phyloP scores from a whole-genome alignment of 2,329 filamentous ascomycete genomes.

The Pseudogymnoascus pannorum region DNA sequence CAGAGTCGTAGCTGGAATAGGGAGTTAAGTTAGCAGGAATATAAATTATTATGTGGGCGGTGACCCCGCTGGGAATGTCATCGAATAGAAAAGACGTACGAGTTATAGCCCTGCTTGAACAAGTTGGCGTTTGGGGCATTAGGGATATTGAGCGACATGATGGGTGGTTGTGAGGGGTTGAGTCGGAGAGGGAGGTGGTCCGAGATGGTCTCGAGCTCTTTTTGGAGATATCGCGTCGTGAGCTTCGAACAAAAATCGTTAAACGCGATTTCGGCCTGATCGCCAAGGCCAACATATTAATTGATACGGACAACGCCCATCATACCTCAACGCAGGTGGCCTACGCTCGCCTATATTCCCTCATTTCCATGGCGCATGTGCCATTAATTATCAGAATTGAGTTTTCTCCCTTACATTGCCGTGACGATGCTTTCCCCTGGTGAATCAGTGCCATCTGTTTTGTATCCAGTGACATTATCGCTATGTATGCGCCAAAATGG shows the following conservation, averaged over 20 bases:
- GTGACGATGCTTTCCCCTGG: not conserved
- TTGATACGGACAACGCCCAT: not conserved
- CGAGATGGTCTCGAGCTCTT: conserved; percentile 5
- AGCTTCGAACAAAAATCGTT: conserved; percentile 10
- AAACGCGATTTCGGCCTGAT: conserved; percentile 8
- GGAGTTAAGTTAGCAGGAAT: conserved; percentile 31
- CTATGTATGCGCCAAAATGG: not conserved
- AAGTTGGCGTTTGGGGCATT: conserved; percentile 86
- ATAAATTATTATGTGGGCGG: conserved; percentile 3
- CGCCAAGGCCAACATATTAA: not conserved
- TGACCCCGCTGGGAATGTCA: not conserved
- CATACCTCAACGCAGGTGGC: not conserved
- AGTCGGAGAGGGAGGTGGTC: not conserved
- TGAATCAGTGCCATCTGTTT: not conserved
- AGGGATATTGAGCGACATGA: conserved; percentile 94
- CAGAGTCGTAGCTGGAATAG: conserved; percentile 77
- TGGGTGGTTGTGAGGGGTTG: conserved; percentile 1
- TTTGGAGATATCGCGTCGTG: conserved; percentile 3
- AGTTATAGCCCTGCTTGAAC: conserved; percentile 91
- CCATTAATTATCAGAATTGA: not conserved
- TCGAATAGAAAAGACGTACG: not conserved
- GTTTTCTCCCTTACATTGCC: not conserved
- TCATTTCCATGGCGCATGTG: not conserved
- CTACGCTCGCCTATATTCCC: not conserved
- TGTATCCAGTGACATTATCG: too few relatives aligned